A percentile compares a stretch with the other conserved stretches of the same genome.
phyloP scores from a whole-genome alignment of 495 filamentous ascomycete species.

The Penicillium bialowiezense region DNA sequence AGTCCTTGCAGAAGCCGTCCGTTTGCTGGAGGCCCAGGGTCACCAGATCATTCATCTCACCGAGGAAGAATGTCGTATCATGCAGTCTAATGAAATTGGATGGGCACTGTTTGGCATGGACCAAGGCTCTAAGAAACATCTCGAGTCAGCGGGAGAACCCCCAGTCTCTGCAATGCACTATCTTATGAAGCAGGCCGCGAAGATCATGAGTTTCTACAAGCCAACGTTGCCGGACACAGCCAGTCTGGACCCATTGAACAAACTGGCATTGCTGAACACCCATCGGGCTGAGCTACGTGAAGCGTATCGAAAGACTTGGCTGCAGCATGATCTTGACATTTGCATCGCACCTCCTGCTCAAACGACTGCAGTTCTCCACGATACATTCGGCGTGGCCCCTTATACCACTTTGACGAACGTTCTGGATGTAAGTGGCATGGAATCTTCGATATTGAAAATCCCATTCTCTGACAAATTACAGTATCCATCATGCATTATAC shows the following conservation, averaged over 20 bases:
- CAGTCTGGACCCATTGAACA: constrained; percentile 12
- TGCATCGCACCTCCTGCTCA: constrained; percentile 39
- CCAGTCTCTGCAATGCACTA: constrained; percentile 14
- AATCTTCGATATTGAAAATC: background rate
- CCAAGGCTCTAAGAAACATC: constrained; percentile 7
- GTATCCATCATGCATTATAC: constrained; percentile 34
- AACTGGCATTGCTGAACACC: constrained; percentile 17
- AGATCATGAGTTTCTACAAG: background rate
- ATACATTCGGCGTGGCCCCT: constrained; percentile 38
- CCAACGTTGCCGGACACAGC: constrained; percentile 11
- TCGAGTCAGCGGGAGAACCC: constrained; percentile 17
- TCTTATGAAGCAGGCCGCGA: constrained; percentile 5
- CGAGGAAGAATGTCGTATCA: constrained; percentile 11
- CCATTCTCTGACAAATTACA: background rate
- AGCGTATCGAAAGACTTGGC: constrained; percentile 31
- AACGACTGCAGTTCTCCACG: constrained; percentile 43
- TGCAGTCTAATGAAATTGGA: constrained; percentile 15
- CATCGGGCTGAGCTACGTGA: constrained; percentile 16
- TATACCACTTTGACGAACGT: constrained; percentile 44
- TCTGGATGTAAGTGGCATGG: constrained; percentile 37
- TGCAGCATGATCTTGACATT: constrained; percentile 36
- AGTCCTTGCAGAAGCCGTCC: constrained; percentile 42
- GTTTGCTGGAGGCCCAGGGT: constrained; percentile 43
- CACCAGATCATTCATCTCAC: constrained; percentile 35
- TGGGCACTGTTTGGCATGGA: constrained; percentile 20